Percentiles rank a stretch among this genome's conserved stretches.
Evolutionary conservation across 2,329 filamentous ascomycete genomes (phyloP).

Genomic region (Ceratocystis destructans): DNA sequence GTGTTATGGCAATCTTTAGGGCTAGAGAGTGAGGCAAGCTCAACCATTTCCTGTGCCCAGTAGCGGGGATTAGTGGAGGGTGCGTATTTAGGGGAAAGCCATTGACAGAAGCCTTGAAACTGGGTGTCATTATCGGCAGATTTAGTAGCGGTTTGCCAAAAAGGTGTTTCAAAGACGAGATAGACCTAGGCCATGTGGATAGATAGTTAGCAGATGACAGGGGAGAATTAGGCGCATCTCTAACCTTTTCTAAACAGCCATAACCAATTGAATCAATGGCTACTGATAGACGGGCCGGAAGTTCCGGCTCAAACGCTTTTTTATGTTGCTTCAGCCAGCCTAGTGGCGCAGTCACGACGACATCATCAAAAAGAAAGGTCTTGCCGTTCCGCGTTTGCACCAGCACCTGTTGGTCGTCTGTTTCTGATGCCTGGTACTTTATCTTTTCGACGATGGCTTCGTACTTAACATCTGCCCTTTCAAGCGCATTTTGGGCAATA

Average conservation of each 20-base stretch:
- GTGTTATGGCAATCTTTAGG: slow-evolving; percentile 53
- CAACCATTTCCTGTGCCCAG: slow-evolving; percentile 67
- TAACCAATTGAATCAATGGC: slow-evolving; percentile 55
- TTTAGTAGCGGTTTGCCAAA: slow-evolving; percentile 43
- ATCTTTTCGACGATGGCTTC: slow-evolving; percentile 13
- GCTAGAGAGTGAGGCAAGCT: slow-evolving; percentile 52
- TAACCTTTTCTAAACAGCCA: slow-evolving; percentile 56
- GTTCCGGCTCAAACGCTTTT: slow-evolving; percentile 43
- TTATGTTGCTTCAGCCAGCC: slow-evolving; percentile 53
- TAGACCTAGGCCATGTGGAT: slow-evolving; percentile 31
- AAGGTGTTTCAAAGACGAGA: slow-evolving; percentile 59
- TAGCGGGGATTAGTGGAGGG: slow-evolving; percentile 42
- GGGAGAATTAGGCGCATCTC: neutral
- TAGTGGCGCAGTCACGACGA: slow-evolving; percentile 54
- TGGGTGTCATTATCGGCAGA: slow-evolving; percentile 26
- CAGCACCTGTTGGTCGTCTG: neutral
- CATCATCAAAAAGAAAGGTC: slow-evolving; percentile 46
- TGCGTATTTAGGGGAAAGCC: slow-evolving; percentile 58
- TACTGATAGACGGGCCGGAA: slow-evolving; percentile 42
- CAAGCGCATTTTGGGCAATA: slow-evolving; percentile 43
- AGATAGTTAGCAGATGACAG: neutral
- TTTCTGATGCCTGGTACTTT: neutral
- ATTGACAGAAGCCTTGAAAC: slow-evolving; percentile 58
- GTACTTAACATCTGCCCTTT: slow-evolving; percentile 37
- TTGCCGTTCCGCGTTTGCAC: slow-evolving; percentile 2